These are phyloP conservation scores for Fusarium sp. DNA, from an alignment of 2,329 filamentous ascomycete genomes.

Conservation along the genomic window DNA sequence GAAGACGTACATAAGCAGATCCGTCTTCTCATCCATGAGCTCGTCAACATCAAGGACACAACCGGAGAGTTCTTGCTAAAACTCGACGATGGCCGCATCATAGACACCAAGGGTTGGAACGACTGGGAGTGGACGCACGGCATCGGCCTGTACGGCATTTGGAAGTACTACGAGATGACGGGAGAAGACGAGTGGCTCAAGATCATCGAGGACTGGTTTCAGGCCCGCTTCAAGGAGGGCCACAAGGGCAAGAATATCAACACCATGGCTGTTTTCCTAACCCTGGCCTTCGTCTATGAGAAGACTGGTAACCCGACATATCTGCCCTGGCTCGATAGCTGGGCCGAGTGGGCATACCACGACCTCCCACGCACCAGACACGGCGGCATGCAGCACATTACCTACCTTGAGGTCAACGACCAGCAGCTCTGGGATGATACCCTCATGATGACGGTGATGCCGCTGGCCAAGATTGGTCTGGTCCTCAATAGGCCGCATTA, in stretches of 20 bases:
- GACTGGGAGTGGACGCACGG: slow-evolving; percentile 89
- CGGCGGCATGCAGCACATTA: slow-evolving; percentile 81
- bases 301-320: slow-evolving; percentile 76
- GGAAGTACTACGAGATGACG: slow-evolving; percentile 83
- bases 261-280: slow-evolving; percentile 84
- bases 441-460: slow-evolving; percentile 88
- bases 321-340: slow-evolving; percentile 81
- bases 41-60: slow-evolving; percentile 82
- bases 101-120: slow-evolving; percentile 87
- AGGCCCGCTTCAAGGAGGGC: slow-evolving; percentile 73
- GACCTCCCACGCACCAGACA: slow-evolving; percentile 78
- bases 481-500: slow-evolving; percentile 78
- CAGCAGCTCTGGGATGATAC: slow-evolving; percentile 89
- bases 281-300: slow-evolving; percentile 83
- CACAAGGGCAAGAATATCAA: slow-evolving; percentile 88
- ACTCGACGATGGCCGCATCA: slow-evolving; percentile 78
- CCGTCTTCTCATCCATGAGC: slow-evolving; percentile 75
- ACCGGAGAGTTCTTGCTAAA: slow-evolving; percentile 80
- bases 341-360: slow-evolving; percentile 87
- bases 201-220: slow-evolving; percentile 81
- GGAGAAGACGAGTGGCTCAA: slow-evolving; percentile 69
- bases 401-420: slow-evolving; percentile 76
- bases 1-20: slow-evolving; percentile 67
- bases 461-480: slow-evolving; percentile 82
- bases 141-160: slow-evolving; percentile 83